phyloP scores from a whole-genome alignment of 495 filamentous ascomycete species.

The Xylaria curta region DNA sequence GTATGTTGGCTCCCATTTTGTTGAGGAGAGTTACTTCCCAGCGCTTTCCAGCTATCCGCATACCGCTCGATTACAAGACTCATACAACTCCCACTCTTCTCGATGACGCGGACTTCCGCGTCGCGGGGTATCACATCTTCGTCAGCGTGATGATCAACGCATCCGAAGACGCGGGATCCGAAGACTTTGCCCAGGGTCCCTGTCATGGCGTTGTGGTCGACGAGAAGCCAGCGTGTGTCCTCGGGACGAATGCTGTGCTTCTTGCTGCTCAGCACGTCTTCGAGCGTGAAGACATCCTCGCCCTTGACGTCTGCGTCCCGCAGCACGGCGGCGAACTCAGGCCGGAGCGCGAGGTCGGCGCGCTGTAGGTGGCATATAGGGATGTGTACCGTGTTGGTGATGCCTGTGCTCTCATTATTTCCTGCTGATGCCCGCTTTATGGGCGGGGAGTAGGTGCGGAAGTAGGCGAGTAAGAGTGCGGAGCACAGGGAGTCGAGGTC shows the following conservation, averaged over 20 bases:
- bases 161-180: slow-evolving; percentile 64
- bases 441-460: slow-evolving; percentile 55
- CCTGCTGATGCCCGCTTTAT: slow-evolving; percentile 22
- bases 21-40: slow-evolving; percentile 26
- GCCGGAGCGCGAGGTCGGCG: slow-evolving; percentile 73
- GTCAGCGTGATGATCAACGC: slow-evolving; percentile 92
- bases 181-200: slow-evolving; percentile 55
- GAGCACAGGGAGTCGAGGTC: slow-evolving; percentile 94
- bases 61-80: slow-evolving; percentile 75
- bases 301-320: slow-evolving; percentile 46
- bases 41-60: slow-evolving; percentile 60
- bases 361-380: slow-evolving; percentile 80
- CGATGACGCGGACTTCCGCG: slow-evolving; percentile 66
- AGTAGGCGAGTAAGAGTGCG: slow-evolving; percentile 84
- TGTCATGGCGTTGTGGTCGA: slow-evolving; percentile 88
- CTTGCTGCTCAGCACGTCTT: slow-evolving; percentile 47
- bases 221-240: slow-evolving; percentile 67
- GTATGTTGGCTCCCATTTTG: slow-evolving; percentile 4
- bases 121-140: slow-evolving; percentile 66
- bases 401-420: neutral
- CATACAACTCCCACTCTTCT: slow-evolving; percentile 78
- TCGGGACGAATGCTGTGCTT: slow-evolving; percentile 34
- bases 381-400: slow-evolving; percentile 65
- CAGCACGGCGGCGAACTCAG: slow-evolving; percentile 74
- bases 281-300: slow-evolving; percentile 59